Base-by-base conservation (phyloP, 2,329 filamentous ascomycete species). In the Clonostachys solani region DNA sequence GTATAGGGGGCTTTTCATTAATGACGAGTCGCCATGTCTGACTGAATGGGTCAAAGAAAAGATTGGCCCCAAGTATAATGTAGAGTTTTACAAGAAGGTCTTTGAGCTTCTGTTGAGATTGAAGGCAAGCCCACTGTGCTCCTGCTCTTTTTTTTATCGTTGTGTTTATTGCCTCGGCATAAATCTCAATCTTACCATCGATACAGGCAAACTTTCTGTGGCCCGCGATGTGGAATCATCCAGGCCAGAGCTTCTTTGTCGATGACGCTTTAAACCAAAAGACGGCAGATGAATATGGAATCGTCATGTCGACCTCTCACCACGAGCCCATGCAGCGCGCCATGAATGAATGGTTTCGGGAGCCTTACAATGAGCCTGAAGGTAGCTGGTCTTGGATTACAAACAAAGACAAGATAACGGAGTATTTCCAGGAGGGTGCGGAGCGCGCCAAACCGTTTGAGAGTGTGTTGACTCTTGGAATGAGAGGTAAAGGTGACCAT, bases 51-150 rank as follows among this genome's bases (percentile, higher is more conserved):
- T 87, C 16, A 13, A 43, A 4, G 42, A 47, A 13, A 71, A 68
- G 47, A 67, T 72, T 35, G 66, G 69, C 4, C 51, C 66, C 6
- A 73, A 72, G 3, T 44, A 42, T 35, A 73, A 72, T 2, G 43
- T 46, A 33, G 44, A 79, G 5, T 87, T 89, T 61, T 87, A 89
- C 63, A 67, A 74, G 5, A 75, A 77, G 34, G 79, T 90, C 18
- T 88, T 87, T 53, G 86, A 89, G 65, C 69, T 89, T 2, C 67
- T 89, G 5, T 75, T 89, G 10, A 75, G 86, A 12, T 71, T 86
- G 40, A 76, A 80, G 45, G 86, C 84, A 38, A 38, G 36, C 7
- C 5, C 5, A 23, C 19, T 23, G 19, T 6, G 19, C 7, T n/a
- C n/a, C 6, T 23, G 5, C 19, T 7, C 2, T 38, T 38, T 38